Evolutionary conservation across 805 yeast genomes (phyloP).

Genomic region (Lipomyces spencermartinsiae): DNA sequence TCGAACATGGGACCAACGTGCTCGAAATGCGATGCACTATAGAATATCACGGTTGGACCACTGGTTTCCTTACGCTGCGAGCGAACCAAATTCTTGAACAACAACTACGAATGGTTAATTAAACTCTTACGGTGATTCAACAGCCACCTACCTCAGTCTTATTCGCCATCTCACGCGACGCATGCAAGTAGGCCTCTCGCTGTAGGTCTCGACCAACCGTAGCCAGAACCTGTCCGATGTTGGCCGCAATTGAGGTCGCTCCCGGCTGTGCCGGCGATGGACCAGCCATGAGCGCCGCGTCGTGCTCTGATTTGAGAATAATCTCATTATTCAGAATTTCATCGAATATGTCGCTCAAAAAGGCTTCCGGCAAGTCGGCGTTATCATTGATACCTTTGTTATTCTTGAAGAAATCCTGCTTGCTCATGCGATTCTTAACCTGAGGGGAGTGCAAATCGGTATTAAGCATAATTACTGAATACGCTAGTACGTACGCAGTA

Average conservation of each 20-base stretch:
- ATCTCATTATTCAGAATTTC: slow-evolving; percentile 88
- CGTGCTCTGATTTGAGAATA: slow-evolving; percentile 90
- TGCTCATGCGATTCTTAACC: slow-evolving; percentile 85
- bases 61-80: slow-evolving; percentile 31
- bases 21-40: slow-evolving; percentile 83
- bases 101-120: slow-evolving; percentile 11
- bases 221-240: slow-evolving; percentile 53
- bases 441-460: slow-evolving; percentile 94
- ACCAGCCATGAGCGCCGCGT: slow-evolving; percentile 81
- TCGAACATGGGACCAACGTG: slow-evolving; percentile 94
- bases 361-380: slow-evolving; percentile 76
- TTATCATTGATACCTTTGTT: slow-evolving; percentile 94
- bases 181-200: slow-evolving; percentile 86
- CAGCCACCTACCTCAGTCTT: slow-evolving; percentile 74
- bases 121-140: background rate
- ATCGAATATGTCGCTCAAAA: slow-evolving; percentile 68
- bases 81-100: slow-evolving; percentile 31
- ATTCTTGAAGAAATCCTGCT: slow-evolving; percentile 83
- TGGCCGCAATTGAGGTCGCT: slow-evolving; percentile 43
- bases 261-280: slow-evolving; percentile 51
- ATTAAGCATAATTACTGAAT: slow-evolving; percentile 91
- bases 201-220: slow-evolving; percentile 65
- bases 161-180: slow-evolving; percentile 87
- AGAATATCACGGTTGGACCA: slow-evolving; percentile 58
- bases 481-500: slow-evolving; percentile 86